These are phyloP conservation scores for Sphagnum fallax DNA, from an alignment of 228 moss, liverwort and hornwort species.

Conservation along the genomic window DNA sequence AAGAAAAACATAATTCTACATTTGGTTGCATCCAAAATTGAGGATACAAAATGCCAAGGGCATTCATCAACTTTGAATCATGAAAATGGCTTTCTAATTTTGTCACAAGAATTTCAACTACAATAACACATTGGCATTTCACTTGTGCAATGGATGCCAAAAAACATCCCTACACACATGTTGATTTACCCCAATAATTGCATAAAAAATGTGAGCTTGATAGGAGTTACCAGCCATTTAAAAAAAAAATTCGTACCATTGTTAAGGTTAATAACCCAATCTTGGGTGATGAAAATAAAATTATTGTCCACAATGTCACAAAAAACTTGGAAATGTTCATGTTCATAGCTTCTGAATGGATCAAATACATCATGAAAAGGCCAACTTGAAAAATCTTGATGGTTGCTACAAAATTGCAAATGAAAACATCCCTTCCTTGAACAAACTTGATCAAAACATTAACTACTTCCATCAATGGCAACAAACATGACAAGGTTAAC, in stretches of 20 bases:
- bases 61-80: not conserved
- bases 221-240: not conserved
- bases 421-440: not conserved
- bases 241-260: not conserved
- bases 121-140: not conserved
- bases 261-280: not conserved
- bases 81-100: not conserved
- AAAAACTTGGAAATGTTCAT: not conserved
- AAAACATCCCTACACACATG: not conserved
- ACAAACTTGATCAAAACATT: not conserved
- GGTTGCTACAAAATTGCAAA: not conserved
- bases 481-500: too few species aligned
- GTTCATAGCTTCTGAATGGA: not conserved
- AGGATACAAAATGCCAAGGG: constrained; percentile 1
- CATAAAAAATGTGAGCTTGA: not conserved
- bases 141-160: not conserved
- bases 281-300: too few species aligned
- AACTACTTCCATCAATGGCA: not conserved
- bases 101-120: too few species aligned
- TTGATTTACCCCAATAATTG: not conserved
- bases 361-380: not conserved
- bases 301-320: not conserved
- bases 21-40: not conserved
- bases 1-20: not conserved
- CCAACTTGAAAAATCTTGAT: not conserved